Evolutionary conservation across 2,329 filamentous ascomycete species (phyloP), one percentile per base, ranked within the genome.

Genomic region (Myriosclerotinia curreyana): DNA sequence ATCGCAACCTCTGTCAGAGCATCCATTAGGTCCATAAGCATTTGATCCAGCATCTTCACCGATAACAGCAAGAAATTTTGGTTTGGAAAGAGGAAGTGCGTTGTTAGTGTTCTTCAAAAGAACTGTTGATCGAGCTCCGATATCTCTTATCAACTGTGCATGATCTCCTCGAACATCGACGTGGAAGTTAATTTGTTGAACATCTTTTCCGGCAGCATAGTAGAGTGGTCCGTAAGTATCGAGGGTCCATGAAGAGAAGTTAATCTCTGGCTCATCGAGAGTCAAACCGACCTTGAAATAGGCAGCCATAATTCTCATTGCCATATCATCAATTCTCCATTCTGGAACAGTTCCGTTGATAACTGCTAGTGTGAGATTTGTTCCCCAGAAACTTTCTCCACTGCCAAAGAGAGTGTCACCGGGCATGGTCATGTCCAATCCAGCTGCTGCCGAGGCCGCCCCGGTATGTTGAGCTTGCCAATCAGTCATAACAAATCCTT

Each of bases 281-380:
- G 79, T 81, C 67, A 81, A 79, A 60, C 85, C 85, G 46, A 87
- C 84, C 76, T 89, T 88, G 79, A 87, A 89, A 74, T 83, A 86
- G 49, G 86, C 80, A 6, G 87, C 82, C 85, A 89, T 88, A 73
- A 90, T 96, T 71, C 95, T 87, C 76, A 92, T 89, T 6, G 86
- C 91, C 88, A 96, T 96, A 74, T 98, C 95, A 70, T 97, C 93
- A 12, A 98, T 75, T 59, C 94, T 86, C 83, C 90, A 96, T 70
- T 90, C 86, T 0, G 94, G 91, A 40, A 98, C 79, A 0, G 92
- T 96, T 44, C 93, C 93, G 73, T 98, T 97, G 70, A 96, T 77
- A 7, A 97, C 87, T 1, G 91, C 91, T 55, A 96, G 79, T 2
- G 94, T 97, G 70, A 98, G 77, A 76, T 98, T 98, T 36, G 87